Conservation (phyloP, 768 basidiomycete genomes). For the Pleurotus citrinopileatus region DNA sequence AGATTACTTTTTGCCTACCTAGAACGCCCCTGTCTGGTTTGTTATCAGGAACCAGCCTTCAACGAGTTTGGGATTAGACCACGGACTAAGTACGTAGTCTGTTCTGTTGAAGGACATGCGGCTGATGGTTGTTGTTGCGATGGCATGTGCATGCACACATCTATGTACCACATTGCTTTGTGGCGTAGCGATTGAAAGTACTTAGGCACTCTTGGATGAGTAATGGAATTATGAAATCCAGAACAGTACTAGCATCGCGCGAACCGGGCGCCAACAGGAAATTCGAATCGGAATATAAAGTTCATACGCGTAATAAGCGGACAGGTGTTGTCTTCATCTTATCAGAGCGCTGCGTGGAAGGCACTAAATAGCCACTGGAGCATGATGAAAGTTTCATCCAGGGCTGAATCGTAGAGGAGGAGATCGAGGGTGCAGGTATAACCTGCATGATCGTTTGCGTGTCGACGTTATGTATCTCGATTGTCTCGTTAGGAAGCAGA, state of each 20-base stretch:
- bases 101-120: background rate
- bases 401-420: slow-evolving; percentile 20
- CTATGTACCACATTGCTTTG: slow-evolving; percentile 2
- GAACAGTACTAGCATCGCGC: slow-evolving; percentile 7
- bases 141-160: background rate
- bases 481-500: slow-evolving; percentile 72
- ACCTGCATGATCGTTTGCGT: slow-evolving; percentile 72
- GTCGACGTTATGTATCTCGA: slow-evolving; percentile 81
- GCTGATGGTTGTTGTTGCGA: background rate
- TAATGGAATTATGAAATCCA: slow-evolving; percentile 6
- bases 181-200: slow-evolving; percentile 1
- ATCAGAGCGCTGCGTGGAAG: slow-evolving; percentile 44
- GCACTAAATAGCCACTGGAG: slow-evolving; percentile 44
- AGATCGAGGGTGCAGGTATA: slow-evolving; percentile 43
- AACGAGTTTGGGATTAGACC: background rate
- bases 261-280: background rate
- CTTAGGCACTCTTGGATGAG: background rate
- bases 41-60: too few species aligned
- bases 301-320: slow-evolving; percentile 19
- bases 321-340: slow-evolving; percentile 44
- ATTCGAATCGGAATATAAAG: background rate
- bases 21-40: background rate
- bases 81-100: background rate
- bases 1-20: slow-evolving; percentile 5
- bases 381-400: slow-evolving; percentile 36